Conservation (phyloP, 345 rosid genomes). For the Eucalyptus curtisii region DNA sequence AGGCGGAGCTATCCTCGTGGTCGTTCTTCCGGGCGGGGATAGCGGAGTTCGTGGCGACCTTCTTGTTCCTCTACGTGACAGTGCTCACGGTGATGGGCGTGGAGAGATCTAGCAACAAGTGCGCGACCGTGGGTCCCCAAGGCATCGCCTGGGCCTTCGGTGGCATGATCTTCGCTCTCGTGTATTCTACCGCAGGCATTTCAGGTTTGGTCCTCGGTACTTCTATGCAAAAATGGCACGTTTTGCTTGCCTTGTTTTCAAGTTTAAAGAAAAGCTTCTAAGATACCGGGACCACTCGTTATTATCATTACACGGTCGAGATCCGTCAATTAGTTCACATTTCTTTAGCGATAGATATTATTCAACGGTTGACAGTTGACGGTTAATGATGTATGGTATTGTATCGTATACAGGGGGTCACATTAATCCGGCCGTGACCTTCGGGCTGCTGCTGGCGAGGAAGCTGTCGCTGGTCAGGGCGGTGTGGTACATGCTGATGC, state of each 20-base stretch:
- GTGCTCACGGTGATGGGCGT: background rate
- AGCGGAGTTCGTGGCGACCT: background rate
- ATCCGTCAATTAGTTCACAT: too few species aligned
- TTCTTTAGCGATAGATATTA: background rate
- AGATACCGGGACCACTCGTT: too few species aligned
- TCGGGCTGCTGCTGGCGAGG: conserved; percentile 31
- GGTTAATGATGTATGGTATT: background rate
- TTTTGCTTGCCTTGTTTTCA: background rate
- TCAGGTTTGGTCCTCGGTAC: background rate
- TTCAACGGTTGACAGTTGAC: background rate
- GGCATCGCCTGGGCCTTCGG: background rate
- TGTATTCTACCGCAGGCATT: background rate
- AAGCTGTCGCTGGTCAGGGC: conserved; percentile 31
- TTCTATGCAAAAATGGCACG: background rate
- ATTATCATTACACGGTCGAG: too few species aligned
- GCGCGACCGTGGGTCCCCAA: background rate
- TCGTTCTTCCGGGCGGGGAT: background rate
- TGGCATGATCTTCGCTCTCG: background rate
- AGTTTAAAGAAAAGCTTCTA: too few species aligned
- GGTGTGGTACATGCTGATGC: conserved; percentile 27
- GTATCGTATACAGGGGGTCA: conserved; percentile 15
- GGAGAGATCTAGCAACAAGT: background rate
- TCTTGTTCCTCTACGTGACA: background rate
- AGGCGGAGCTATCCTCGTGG: background rate
- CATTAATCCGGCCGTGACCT: conserved; percentile 33